phyloP scores from a whole-genome alignment of 1,139 yeast species.

The Blastobotrys proliferans region DNA sequence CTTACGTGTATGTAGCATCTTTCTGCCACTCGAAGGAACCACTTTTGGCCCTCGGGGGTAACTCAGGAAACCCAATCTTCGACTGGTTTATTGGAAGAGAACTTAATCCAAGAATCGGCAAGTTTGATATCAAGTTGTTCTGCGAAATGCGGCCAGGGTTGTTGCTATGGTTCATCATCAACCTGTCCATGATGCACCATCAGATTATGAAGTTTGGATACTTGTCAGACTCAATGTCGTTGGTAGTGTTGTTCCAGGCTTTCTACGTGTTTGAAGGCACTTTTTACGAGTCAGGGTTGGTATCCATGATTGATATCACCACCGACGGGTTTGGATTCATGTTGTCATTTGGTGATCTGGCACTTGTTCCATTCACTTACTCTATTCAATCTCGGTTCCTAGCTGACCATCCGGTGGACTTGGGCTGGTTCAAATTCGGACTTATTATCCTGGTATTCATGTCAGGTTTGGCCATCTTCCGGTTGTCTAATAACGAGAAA shows the following conservation, averaged over 20 bases:
- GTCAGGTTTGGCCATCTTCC: conserved; percentile 77
- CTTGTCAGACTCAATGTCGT: conserved; percentile 65
- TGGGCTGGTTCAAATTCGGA: conserved; percentile 44
- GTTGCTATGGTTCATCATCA: conserved; percentile 77
- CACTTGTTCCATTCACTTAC: conserved; percentile 93
- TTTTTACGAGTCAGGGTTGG: conserved; percentile 78
- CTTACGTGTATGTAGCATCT: conserved; percentile 62
- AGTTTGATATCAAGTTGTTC: conserved; percentile 82
- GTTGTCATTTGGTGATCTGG: conserved; percentile 90
- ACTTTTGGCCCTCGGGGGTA: conserved; percentile 81
- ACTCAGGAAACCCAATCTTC: conserved; percentile 67
- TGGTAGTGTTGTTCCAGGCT: conserved; percentile 67
- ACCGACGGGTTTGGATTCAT: conserved; percentile 97
- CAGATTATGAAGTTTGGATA: conserved; percentile 62
- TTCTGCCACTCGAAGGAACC: conserved; percentile 62
- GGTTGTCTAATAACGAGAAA: conserved; percentile 78
- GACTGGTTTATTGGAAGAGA: conserved; percentile 99
- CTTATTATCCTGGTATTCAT: conserved; percentile 45
- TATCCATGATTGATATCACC: conserved; percentile 92
- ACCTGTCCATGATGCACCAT: conserved; percentile 74
- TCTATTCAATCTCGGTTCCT: conserved; percentile 80
- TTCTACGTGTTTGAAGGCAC: conserved; percentile 90
- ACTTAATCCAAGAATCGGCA: conserved; percentile 83
- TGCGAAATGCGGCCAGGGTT: conserved; percentile 96
- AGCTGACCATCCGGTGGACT: conserved; percentile 56